phyloP scores from a whole-genome alignment of 2,329 filamentous ascomycete species.

The Penicillium polonicum region DNA sequence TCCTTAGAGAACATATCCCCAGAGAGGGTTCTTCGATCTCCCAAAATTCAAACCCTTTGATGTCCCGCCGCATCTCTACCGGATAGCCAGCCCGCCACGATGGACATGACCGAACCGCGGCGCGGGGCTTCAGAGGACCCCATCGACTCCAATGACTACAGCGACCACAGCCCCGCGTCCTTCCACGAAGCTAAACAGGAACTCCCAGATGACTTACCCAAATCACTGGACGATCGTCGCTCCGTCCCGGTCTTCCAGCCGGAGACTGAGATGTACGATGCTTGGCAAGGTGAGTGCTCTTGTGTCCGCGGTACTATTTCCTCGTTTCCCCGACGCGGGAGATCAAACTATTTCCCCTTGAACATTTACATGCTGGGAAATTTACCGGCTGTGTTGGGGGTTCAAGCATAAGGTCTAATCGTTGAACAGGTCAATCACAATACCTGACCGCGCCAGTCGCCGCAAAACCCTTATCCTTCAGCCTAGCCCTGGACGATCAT shows the following conservation, averaged over 20 bases:
- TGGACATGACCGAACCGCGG: slow-evolving; percentile 37
- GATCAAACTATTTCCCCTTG: background rate
- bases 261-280: slow-evolving; percentile 98
- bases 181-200: slow-evolving; percentile 29
- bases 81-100: slow-evolving; percentile 26
- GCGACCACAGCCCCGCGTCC: slow-evolving; percentile 23
- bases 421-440: slow-evolving; percentile 77
- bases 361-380: background rate
- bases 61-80: slow-evolving; percentile 17
- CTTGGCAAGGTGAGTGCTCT: slow-evolving; percentile 78
- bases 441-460: slow-evolving; percentile 84
- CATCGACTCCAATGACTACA: slow-evolving; percentile 20
- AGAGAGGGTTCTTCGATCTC: slow-evolving; percentile 15
- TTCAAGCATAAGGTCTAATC: slow-evolving; percentile 9
- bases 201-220: slow-evolving; percentile 83
- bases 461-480: slow-evolving; percentile 81
- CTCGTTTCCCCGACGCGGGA: background rate
- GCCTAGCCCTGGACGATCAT: slow-evolving; percentile 77
- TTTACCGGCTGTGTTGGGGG: background rate
- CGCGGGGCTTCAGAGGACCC: slow-evolving; percentile 34
- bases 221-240: slow-evolving; percentile 83
- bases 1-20: background rate
- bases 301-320: background rate
- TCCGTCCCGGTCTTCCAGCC: slow-evolving; percentile 65
- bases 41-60: slow-evolving; percentile 11